Evolutionary conservation across 345 rosid genomes (phyloP).

Genomic region (Salix arbutifolia): DNA sequence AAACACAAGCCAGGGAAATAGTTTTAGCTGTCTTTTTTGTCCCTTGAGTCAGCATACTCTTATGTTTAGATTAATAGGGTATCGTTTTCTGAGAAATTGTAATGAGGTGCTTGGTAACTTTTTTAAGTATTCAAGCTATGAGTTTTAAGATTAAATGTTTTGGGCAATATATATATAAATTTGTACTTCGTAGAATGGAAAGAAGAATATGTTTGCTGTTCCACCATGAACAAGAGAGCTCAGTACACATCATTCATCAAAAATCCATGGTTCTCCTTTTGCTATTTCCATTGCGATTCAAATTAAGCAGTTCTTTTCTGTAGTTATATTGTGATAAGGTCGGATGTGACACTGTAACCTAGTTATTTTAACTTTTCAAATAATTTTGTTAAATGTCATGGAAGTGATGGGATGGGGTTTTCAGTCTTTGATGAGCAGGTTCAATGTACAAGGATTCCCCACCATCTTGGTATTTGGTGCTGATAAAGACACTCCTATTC

Average conservation of each 20-base stretch:
- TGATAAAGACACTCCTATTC: slow-evolving; percentile 72
- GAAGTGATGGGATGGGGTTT: slow-evolving; percentile 20
- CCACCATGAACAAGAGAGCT: background rate
- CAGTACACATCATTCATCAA: background rate
- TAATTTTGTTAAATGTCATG: background rate
- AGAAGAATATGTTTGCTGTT: background rate
- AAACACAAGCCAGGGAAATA: background rate
- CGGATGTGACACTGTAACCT: background rate
- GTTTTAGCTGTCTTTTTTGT: background rate
- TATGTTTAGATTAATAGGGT: background rate
- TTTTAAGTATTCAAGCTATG: background rate
- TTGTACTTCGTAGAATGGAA: background rate
- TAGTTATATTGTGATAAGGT: background rate
- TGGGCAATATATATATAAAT: background rate
- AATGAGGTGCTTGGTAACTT: background rate
- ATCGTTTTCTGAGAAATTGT: background rate
- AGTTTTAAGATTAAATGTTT: background rate
- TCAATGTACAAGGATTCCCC: slow-evolving; percentile 91
- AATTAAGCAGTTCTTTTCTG: background rate
- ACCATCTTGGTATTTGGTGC: slow-evolving; percentile 91
- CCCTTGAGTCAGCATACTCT: too few species aligned
- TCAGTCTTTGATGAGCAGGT: slow-evolving; percentile 94
- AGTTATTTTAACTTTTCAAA: background rate
- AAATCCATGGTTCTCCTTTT: background rate
- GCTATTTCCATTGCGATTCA: background rate